Percentiles rank a stretch among this genome's conserved stretches.
These are phyloP conservation scores for Ganoderma sinense DNA, from an alignment of 1,284 basidiomycete species.

Conservation along the genomic window DNA sequence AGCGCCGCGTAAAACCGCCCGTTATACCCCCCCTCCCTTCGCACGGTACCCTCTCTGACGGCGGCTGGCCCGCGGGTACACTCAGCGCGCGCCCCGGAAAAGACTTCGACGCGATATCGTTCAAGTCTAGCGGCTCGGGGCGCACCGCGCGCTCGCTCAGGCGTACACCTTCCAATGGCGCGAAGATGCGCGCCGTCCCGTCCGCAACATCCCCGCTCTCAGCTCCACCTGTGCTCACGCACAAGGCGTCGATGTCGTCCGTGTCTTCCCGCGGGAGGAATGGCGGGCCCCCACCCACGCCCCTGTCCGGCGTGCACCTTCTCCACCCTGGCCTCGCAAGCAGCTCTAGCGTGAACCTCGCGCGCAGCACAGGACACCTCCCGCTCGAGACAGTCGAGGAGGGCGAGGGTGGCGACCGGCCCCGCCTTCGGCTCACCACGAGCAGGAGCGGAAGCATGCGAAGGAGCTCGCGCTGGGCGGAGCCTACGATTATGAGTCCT, in stretches of 20 bases:
- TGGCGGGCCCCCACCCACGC: slow-evolving; percentile 6
- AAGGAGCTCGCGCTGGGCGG: slow-evolving; percentile 22
- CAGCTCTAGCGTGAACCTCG: slow-evolving; percentile 54
- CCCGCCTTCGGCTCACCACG: slow-evolving; percentile 8
- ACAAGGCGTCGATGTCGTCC: slow-evolving; percentile 60
- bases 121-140: slow-evolving; percentile 58
- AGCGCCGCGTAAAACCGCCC: slow-evolving; percentile 48
- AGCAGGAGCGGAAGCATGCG: slow-evolving; percentile 20
- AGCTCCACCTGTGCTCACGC: slow-evolving; percentile 39
- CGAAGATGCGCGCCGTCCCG: slow-evolving; percentile 44
- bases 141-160: slow-evolving; percentile 51
- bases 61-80: slow-evolving; percentile 28
- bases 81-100: slow-evolving; percentile 28
- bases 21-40: slow-evolving; percentile 31
- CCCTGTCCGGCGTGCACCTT: slow-evolving; percentile 30
- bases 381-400: slow-evolving; percentile 60
- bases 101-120: slow-evolving; percentile 55
- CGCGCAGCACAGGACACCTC: slow-evolving; percentile 53
- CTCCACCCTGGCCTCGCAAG: slow-evolving; percentile 46
- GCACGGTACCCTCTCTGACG: slow-evolving; percentile 25
- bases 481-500: slow-evolving; percentile 12
- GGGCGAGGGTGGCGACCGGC: slow-evolving; percentile 41
- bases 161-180: slow-evolving; percentile 42
- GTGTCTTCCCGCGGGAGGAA: slow-evolving; percentile 49
- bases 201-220: slow-evolving; percentile 36